Evolutionary conservation across 208 protist species (phyloP).

Genomic region (Porcisia deanei): DNA sequence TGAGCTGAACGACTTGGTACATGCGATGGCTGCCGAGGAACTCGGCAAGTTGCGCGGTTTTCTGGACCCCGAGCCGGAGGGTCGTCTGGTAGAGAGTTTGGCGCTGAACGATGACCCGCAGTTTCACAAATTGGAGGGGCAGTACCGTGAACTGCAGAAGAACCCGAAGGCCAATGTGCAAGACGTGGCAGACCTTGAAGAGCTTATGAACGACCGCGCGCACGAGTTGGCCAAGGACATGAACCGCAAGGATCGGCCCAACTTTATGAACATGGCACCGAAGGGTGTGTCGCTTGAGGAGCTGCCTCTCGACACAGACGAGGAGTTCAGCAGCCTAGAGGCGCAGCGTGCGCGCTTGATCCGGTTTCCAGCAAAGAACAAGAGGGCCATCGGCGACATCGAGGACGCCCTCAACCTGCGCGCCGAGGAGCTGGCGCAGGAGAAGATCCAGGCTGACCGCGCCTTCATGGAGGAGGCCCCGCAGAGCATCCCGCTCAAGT

Average conservation of each 20-base stretch:
- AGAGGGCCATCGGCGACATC: conserved; percentile 47
- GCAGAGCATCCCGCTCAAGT: conserved; percentile 54
- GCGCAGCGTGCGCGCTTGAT: conserved; percentile 63
- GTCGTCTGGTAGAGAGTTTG: conserved; percentile 57
- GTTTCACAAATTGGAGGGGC: conserved; percentile 54
- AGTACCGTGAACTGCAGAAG: conserved; percentile 66
- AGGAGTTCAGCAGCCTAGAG: conserved; percentile 72
- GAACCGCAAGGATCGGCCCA: conserved; percentile 59
- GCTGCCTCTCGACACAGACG: conserved; percentile 69
- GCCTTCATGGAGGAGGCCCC: conserved; percentile 73
- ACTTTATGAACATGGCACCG: conserved; percentile 50
- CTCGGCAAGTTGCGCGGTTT: conserved; percentile 59
- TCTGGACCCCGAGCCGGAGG: conserved; percentile 73
- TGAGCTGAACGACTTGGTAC: conserved; percentile 51
- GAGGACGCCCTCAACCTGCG: conserved; percentile 67
- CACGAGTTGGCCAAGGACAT: conserved; percentile 72
- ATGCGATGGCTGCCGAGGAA: conserved; percentile 59
- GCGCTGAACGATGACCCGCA: conserved; percentile 62
- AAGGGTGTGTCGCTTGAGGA: conserved; percentile 57
- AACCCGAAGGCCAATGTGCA: conserved; percentile 51
- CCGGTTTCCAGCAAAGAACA: conserved; percentile 62
- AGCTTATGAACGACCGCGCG: conserved; percentile 78
- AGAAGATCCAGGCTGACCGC: conserved; percentile 66
- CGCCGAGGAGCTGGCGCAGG: conserved; percentile 70
- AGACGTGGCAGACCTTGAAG: conserved; percentile 64